A percentile compares a stretch with the other conserved stretches of the same genome.
phyloP scores from a whole-genome alignment of 148 eudicot genomes.

The Beta vulgaris region DNA sequence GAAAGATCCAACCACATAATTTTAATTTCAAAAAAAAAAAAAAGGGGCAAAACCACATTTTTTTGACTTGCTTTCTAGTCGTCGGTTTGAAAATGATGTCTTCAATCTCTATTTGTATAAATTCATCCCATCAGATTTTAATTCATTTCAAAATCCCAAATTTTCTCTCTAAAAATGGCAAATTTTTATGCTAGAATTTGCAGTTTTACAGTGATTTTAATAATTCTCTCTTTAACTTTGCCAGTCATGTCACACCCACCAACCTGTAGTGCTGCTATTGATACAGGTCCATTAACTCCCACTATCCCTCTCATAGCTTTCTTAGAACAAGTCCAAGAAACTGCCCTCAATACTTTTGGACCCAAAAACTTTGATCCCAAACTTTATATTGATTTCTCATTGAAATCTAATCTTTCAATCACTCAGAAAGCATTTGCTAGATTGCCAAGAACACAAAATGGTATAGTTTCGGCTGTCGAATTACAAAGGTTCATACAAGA shows the following conservation, averaged over 20 bases:
- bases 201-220: not conserved
- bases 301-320: conserved; percentile 51
- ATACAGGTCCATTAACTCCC: conserved; percentile 43
- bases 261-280: conserved; percentile 2
- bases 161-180: conserved; percentile 14
- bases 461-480: conserved; percentile 35
- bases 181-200: conserved; percentile 6
- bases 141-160: not conserved
- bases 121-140: not conserved
- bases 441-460: conserved; percentile 32
- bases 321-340: conserved; percentile 53
- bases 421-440: conserved; percentile 43
- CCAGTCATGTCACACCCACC: conserved; percentile 29
- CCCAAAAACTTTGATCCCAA: conserved; percentile 64
- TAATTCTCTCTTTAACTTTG: not conserved
- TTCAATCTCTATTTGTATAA: not conserved
- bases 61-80: conserved; percentile 16
- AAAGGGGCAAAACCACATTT: no score
- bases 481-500: conserved; percentile 39
- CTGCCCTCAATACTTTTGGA: conserved; percentile 66
- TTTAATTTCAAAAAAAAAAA: not conserved
- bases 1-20: not conserved
- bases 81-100: conserved; percentile 10
- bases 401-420: conserved; percentile 43
- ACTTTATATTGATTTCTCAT: conserved; percentile 61